phyloP scores from a whole-genome alignment of 2,329 filamentous ascomycete genomes.

The Pestalotiopsis fici region DNA sequence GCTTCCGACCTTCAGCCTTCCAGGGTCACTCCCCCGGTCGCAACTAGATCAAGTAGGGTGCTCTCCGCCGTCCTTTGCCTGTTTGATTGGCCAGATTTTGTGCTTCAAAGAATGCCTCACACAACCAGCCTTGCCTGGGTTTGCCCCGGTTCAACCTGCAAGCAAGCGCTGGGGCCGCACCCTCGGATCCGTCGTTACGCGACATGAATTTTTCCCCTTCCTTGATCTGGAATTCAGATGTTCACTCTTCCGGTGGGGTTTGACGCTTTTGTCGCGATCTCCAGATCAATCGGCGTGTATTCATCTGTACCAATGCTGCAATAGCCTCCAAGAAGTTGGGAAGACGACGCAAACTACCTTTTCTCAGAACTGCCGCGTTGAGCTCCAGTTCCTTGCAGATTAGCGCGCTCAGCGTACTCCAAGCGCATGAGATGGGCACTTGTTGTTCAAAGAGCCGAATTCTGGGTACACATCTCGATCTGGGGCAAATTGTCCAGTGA shows the following conservation, averaged over 20 bases:
- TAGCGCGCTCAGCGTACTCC: background rate
- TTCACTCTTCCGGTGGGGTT: background rate
- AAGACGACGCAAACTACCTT: background rate
- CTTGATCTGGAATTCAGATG: background rate
- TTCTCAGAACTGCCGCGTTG: background rate
- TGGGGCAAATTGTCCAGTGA: background rate
- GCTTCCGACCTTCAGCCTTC: background rate
- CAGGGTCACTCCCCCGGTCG: background rate
- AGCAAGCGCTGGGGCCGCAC: background rate
- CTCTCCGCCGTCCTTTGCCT: background rate
- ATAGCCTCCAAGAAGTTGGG: background rate
- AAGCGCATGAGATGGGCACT: background rate
- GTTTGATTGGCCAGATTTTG: too few species aligned
- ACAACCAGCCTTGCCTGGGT: background rate
- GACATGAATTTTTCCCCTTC: background rate
- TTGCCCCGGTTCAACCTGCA: background rate
- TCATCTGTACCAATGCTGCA: background rate
- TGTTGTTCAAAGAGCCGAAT: background rate
- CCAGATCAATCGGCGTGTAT: background rate
- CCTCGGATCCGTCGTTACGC: background rate
- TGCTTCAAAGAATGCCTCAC: background rate
- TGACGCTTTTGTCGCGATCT: background rate
- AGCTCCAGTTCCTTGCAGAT: background rate
- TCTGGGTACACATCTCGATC: background rate
- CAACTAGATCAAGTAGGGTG: background rate